Base-by-base conservation (phyloP, 2,329 filamentous ascomycete genomes). In the Stagonosporopsis tanaceti region DNA sequence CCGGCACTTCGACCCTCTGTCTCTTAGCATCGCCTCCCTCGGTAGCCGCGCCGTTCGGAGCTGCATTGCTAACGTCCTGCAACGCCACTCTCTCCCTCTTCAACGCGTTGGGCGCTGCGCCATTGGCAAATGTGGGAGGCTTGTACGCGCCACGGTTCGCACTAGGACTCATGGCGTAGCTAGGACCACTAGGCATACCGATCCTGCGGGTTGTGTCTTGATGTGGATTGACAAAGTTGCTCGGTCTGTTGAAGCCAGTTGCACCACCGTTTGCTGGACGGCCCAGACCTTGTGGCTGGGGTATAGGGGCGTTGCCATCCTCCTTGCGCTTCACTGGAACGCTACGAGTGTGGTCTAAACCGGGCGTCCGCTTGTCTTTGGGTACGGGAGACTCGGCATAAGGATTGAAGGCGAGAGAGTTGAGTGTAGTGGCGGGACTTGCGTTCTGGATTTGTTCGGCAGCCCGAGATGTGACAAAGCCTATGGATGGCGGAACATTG, bases 361-460 rank as follows among this genome's bases (percentile, higher is more conserved):
- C 93, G 0, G 90, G 90, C 0, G 94, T 97, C 72, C 94, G 93
- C 50, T 74, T 57, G 2, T 60, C 92, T 87, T 70, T 97, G 93
- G 0, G 93, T 15, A 75, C 95, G 0, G 93, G 93, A 60, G 78
- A 81, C 47, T 82, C 80, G 12, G 72, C 78, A 50, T 82, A 77
- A 4, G 80, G 80, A 42, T 83, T 81, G 71, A 83, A 83, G 0
- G 77, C 76, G 0, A 76, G 72, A 14, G 77, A 66, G 52, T 73
- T 62, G 9, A 76, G 60, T 2, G 69, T 50, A n/a, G 74, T 66
- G 6, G 66, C 47, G 20, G 68, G 44, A 14, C 74, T 71, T 25
- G 67, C 59, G 40, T 74, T 68, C 50, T 78, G 76, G 12, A 81
- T 52, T 9, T 77, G 65, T 46, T 78, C 76, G 17, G 79, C 79